phyloP scores from a whole-genome alignment of 2,329 filamentous ascomycete species.

The Penicillium sp. region DNA sequence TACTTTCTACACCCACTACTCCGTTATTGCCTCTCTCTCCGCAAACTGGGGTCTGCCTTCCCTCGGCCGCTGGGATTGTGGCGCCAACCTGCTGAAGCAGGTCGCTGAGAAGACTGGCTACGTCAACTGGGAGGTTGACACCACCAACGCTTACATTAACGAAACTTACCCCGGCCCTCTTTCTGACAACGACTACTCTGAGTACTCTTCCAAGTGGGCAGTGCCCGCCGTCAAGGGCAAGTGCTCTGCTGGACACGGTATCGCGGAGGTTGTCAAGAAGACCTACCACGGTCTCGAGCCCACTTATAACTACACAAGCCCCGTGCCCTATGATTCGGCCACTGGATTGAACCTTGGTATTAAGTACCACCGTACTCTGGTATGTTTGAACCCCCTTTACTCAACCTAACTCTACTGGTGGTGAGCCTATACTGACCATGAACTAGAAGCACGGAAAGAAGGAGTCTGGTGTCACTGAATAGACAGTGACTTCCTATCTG shows the following conservation, averaged over 20 bases:
- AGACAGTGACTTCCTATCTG: background rate
- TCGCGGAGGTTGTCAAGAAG: conserved; percentile 36
- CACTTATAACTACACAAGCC: conserved; percentile 39
- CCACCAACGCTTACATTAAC: conserved; percentile 53
- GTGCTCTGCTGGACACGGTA: conserved; percentile 40
- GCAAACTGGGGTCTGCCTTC: conserved; percentile 72
- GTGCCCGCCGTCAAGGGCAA: conserved; percentile 28
- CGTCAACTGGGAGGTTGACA: conserved; percentile 43
- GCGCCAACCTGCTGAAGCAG: conserved; percentile 67
- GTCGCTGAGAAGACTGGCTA: conserved; percentile 66
- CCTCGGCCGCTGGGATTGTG: conserved; percentile 71
- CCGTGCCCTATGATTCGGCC: conserved; percentile 33
- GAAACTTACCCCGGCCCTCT: conserved; percentile 55
- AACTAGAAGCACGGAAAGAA: conserved; percentile 18
- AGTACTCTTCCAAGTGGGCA: conserved; percentile 33
- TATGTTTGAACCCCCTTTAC: conserved; percentile 1
- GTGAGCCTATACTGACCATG: conserved; percentile 1
- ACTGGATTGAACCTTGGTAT: conserved; percentile 29
- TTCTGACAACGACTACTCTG: conserved; percentile 28
- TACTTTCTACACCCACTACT: conserved; percentile 75
- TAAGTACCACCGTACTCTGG: conserved; percentile 22
- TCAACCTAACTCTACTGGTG: background rate
- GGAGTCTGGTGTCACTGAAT: conserved; percentile 15
- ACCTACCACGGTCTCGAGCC: conserved; percentile 31
- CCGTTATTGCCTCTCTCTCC: conserved; percentile 64